Conservation (phyloP, 2,329 filamentous ascomycete species). For the Colletotrichum limetticola region DNA sequence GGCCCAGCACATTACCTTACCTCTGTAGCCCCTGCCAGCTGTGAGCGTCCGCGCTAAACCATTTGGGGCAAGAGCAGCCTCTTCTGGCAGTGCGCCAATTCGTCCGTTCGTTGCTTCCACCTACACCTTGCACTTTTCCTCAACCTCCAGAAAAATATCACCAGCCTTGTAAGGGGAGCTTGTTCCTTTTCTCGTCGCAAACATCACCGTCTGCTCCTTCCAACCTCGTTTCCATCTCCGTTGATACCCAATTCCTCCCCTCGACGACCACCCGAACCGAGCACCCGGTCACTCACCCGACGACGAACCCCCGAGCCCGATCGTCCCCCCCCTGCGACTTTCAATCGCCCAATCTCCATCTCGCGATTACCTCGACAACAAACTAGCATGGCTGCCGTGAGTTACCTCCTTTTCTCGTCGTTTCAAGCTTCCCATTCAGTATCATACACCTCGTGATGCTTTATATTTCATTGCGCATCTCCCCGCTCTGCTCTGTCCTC, state of each 20-base stretch:
- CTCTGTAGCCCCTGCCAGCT: slow-evolving; percentile 23
- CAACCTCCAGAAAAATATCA: slow-evolving; percentile 38
- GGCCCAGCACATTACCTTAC: slow-evolving; percentile 9
- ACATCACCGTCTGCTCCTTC: slow-evolving; percentile 32
- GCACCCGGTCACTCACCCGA: slow-evolving; percentile 16
- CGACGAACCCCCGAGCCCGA: slow-evolving; percentile 29
- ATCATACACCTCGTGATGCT: neutral
- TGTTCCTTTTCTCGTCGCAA: slow-evolving; percentile 36
- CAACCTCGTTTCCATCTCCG: slow-evolving; percentile 34
- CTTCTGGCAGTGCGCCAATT: slow-evolving; percentile 36
- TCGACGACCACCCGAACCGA: slow-evolving; percentile 27
- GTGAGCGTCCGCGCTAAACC: slow-evolving; percentile 21
- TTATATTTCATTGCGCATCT: neutral
- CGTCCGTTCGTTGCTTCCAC: slow-evolving; percentile 35
- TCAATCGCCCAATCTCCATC: slow-evolving; percentile 21
- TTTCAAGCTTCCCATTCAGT: neutral
- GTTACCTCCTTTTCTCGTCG: slow-evolving; percentile 9
- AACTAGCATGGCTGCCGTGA: slow-evolving; percentile 37
- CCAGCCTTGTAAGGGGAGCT: slow-evolving; percentile 37
- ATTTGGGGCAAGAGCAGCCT: slow-evolving; percentile 24
- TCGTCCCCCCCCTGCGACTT: slow-evolving; percentile 22
- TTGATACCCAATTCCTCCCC: slow-evolving; percentile 35
- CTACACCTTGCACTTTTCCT: slow-evolving; percentile 36
- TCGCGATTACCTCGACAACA: slow-evolving; percentile 32
- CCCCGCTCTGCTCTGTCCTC: neutral